Evolutionary conservation across 1,139 yeast species (phyloP).

Genomic region (Petasospora rhodanensis): DNA sequence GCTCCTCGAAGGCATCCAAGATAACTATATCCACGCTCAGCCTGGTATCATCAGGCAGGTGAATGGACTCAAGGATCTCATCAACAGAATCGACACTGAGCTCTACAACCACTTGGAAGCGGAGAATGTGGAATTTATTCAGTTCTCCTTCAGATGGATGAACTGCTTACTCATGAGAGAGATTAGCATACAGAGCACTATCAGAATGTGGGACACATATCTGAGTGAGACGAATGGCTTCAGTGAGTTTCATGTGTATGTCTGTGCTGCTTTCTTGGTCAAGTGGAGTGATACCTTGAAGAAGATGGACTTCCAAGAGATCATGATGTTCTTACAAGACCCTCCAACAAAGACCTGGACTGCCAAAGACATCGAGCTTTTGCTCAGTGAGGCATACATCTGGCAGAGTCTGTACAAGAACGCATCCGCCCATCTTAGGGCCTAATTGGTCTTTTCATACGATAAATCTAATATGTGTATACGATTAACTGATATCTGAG

Average conservation of each 20-base stretch:
- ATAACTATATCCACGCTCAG: slow-evolving; percentile 94
- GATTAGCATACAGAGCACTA: slow-evolving; percentile 66
- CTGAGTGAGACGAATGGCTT: slow-evolving; percentile 86
- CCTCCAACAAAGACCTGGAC: slow-evolving; percentile 86
- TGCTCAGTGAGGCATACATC: slow-evolving; percentile 91
- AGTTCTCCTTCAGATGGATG: slow-evolving; percentile 98
- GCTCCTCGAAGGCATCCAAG: slow-evolving; percentile 88
- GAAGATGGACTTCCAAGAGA: slow-evolving; percentile 92
- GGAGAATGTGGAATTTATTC: slow-evolving; percentile 88
- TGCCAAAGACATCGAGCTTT: slow-evolving; percentile 84
- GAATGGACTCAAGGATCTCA: slow-evolving; percentile 68
- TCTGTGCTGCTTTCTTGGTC: slow-evolving; percentile 95
- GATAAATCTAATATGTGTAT: no score
- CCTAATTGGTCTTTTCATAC: not conserved
- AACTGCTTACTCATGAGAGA: slow-evolving; percentile 96
- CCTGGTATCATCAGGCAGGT: slow-evolving; percentile 96
- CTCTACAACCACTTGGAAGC: slow-evolving; percentile 68
- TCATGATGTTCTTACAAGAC: slow-evolving; percentile 81
- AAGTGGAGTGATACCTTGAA: slow-evolving; percentile 77
- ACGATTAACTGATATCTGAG: no score
- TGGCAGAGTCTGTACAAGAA: slow-evolving; percentile 93
- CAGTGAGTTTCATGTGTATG: slow-evolving; percentile 91
- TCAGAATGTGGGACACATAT: slow-evolving; percentile 98
- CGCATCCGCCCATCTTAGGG: slow-evolving; percentile 74
- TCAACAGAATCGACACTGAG: slow-evolving; percentile 72